Base-by-base conservation (phyloP, 106 monocot genomes). In the Agapanthus africanus region DNA sequence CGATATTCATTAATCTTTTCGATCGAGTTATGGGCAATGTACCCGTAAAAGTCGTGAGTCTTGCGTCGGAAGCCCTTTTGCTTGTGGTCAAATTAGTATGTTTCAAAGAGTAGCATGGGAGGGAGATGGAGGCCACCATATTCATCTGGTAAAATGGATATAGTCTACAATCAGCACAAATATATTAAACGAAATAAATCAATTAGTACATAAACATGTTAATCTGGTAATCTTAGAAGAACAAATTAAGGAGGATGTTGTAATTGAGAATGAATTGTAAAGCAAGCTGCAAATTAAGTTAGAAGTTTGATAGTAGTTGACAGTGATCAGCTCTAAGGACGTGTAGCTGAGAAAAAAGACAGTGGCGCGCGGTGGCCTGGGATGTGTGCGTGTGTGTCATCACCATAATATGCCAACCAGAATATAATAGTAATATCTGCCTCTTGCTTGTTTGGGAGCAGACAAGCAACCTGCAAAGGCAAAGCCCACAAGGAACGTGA, bases 371-470 rank as follows among this genome's bases (percentile, higher is more conserved):
- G 37, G 7, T 11, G 23, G 27, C 35, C 9, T 61, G 16, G 60
- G 60, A 34, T 61, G 31, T 61, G 30, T 61, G 60, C 16, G 10
- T 61, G 30, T 9, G 7, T 22, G 16, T 16, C 9, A 0, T 22
- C 4, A 21, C 38, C 1, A 36, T 22, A 8, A 8, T 64, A 64
- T 37, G 7, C 19, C 36, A 64, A 64, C 64, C 27, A 62, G 35
- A 16, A 18, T 35, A 28, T 28, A 7, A 11, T 7, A n/a, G 31
- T 26, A 19, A 62, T 15, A 47, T 47, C 46, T 47, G 46, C 19
- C n/a, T n/a, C 68, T 49, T 68, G 31, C 68, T 68, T 18, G 68
- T 68, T 47, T 68, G 68, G 46, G 33, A 68, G 34, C 68, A 68
- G 49, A 50, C 31, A 68, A 50, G 1, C 27, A 47, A 50, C 49